Evolutionary conservation across 371 early-diverging fungal genomes (phyloP), one percentile per base, ranked within the genome.

Genomic region (Circinella minor): DNA sequence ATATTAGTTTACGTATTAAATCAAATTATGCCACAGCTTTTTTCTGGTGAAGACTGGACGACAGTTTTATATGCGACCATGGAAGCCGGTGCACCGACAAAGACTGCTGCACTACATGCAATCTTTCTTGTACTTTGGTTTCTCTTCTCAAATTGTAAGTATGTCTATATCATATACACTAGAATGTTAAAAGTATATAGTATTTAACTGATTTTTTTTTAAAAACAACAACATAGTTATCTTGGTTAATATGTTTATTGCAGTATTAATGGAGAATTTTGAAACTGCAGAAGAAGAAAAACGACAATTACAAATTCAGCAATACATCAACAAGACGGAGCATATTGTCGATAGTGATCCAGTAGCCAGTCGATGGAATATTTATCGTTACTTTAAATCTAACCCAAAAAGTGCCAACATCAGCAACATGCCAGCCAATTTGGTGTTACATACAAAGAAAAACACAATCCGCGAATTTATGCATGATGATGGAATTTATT

Each of bases 21-120:
- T 51, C 1, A 4, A 38, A 43, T 61, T 61, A 9, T 34, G 37
- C 17, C 9, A 6, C 70, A 88, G 88, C 65, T 91, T 14, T 89
- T 91, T 72, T 89, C 90, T 34, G 90, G 90, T 37, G 90, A 89
- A 66, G 84, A 90, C 72, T 91, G 91, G 91, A 88, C 90, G 0
- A 85, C 83, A 13, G 82, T 89, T 11, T 67, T 91, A 11, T 89
- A 88, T 61, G 77, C 75, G 62, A 81, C 80, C 5, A 87, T 91
- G 85, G 75, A 79, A 51, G 74, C 74, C 1, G 83, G 82, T 14
- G 71, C 74, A 20, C 70, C 80, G 0, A 74, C 72, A 17, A 59
- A 67, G 1, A 85, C 87, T 34, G 79, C 81, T 48, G 79, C 81
- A 14, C 71, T 87, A 7, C 77, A 86, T 55, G 88, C 86, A 0